Conservation (phyloP, 2,329 filamentous ascomycete genomes). For the Ciborinia camelliae region DNA sequence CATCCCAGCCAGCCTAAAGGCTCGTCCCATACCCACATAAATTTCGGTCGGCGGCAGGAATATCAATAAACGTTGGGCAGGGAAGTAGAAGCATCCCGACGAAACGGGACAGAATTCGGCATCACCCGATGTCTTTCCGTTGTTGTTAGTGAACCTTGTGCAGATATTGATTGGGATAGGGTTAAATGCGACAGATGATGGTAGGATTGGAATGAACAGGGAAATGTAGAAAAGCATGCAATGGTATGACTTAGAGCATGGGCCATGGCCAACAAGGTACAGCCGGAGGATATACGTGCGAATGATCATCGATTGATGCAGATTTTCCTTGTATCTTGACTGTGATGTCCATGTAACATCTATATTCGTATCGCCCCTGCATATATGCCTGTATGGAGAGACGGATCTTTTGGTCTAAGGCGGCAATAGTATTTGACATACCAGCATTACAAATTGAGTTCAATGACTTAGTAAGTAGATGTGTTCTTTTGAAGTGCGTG, state of each 20-base stretch:
- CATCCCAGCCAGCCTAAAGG: neutral
- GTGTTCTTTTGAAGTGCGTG: neutral
- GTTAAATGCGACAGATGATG: neutral
- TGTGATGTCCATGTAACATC: neutral
- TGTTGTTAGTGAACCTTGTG: neutral
- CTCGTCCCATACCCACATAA: neutral
- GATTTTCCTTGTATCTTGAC: neutral
- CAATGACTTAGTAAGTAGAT: neutral
- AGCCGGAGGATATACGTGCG: neutral
- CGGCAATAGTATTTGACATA: neutral
- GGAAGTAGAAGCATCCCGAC: constrained; percentile 7
- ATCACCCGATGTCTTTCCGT: neutral
- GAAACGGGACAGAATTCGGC: neutral
- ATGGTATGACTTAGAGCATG: neutral
- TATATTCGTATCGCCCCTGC: neutral
- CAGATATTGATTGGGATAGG: neutral
- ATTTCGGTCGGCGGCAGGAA: neutral
- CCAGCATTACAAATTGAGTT: neutral
- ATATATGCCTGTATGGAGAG: neutral
- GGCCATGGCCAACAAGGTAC: neutral
- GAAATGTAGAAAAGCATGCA: neutral
- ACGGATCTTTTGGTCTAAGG: neutral
- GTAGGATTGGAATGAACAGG: neutral
- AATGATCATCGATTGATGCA: neutral
- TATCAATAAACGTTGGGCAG: neutral